Conservation (phyloP, 371 early-diverging fungal species). For the Synchytrium microbalum region DNA sequence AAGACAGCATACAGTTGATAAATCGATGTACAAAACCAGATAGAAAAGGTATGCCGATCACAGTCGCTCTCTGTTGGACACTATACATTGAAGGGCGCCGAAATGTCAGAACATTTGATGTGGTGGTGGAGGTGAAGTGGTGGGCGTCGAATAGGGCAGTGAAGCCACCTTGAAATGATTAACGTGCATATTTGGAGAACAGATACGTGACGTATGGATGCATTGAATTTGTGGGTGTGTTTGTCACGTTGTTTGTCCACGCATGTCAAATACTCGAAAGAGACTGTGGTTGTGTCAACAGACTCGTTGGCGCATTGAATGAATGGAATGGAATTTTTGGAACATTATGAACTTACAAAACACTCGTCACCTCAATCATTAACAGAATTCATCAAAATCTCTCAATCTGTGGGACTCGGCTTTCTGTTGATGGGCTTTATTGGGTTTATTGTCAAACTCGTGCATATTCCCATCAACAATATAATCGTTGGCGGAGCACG, state of each 20-base stretch:
- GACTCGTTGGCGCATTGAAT: too few relatives aligned
- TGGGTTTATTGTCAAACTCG: slow-evolving; percentile 96
- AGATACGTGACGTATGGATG: slow-evolving; percentile 1
- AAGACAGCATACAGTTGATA: slow-evolving; percentile 82
- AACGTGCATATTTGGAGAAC: too few relatives aligned
- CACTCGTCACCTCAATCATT: too few relatives aligned
- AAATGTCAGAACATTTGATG: background rate
- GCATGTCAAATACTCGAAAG: background rate
- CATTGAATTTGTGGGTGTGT: too few relatives aligned
- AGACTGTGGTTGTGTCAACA: too few relatives aligned
- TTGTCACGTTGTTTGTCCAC: too few relatives aligned
- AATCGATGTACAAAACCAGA: slow-evolving; percentile 96
- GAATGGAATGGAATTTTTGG: too few relatives aligned
- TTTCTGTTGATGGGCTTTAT: slow-evolving; percentile 97
- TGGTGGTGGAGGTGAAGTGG: background rate
- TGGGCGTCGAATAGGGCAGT: background rate
- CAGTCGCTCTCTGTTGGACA: too few relatives aligned
- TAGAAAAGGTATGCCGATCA: slow-evolving; percentile 64
- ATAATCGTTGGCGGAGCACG: slow-evolving; percentile 65
- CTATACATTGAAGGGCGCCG: too few relatives aligned
- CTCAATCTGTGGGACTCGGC: slow-evolving; percentile 90
- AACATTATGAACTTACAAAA: too few relatives aligned
- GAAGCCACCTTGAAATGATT: too few relatives aligned
- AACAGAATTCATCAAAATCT: slow-evolving; percentile 91
- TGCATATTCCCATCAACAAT: slow-evolving; percentile 99